These are phyloP conservation scores for Colletotrichum limetticola DNA, from an alignment of 2,329 filamentous ascomycete species.

Conservation along the genomic window DNA sequence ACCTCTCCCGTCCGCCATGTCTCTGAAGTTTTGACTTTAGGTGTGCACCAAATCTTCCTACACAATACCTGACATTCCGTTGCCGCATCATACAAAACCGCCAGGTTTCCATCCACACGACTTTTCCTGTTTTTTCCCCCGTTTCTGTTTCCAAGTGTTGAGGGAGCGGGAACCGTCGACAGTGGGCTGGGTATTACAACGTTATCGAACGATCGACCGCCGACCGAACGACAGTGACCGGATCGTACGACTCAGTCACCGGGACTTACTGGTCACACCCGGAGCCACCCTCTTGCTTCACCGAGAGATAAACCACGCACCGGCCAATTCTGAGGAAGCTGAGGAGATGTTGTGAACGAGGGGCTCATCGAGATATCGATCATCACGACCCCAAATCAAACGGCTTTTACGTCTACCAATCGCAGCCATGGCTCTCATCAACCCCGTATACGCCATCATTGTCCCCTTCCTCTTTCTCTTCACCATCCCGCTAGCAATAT, in stretches of 20 bases:
- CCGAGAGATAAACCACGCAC: conserved; percentile 10
- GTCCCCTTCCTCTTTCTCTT: conserved; percentile 72
- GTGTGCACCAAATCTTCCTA: conserved; percentile 22
- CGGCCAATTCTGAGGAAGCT: not conserved
- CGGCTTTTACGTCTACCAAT: conserved; percentile 1
- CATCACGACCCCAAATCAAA: not conserved
- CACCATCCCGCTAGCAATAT: conserved; percentile 71
- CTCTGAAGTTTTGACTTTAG: conserved; percentile 27
- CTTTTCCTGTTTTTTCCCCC: not conserved
- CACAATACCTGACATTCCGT: conserved; percentile 15
- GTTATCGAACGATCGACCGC: conserved; percentile 33
- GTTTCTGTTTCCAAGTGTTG: not conserved
- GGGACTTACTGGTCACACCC: conserved; percentile 19
- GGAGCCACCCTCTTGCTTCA: conserved; percentile 5
- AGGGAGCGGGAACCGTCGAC: conserved; percentile 15
- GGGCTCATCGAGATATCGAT: not conserved
- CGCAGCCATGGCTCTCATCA: conserved; percentile 61
- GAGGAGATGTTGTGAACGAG: conserved; percentile 24
- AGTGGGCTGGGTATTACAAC: conserved; percentile 21
- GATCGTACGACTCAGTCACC: conserved; percentile 32
- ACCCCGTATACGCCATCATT: conserved; percentile 65
- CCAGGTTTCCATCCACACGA: conserved; percentile 15
- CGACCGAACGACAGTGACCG: conserved; percentile 28
- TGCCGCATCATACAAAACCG: conserved; percentile 23
- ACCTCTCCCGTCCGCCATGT: conserved; percentile 30